Percentiles rank a stretch among this genome's conserved stretches.
phyloP scores from a whole-genome alignment of 495 filamentous ascomycete species.

The Astrothelium subdiscretum region DNA sequence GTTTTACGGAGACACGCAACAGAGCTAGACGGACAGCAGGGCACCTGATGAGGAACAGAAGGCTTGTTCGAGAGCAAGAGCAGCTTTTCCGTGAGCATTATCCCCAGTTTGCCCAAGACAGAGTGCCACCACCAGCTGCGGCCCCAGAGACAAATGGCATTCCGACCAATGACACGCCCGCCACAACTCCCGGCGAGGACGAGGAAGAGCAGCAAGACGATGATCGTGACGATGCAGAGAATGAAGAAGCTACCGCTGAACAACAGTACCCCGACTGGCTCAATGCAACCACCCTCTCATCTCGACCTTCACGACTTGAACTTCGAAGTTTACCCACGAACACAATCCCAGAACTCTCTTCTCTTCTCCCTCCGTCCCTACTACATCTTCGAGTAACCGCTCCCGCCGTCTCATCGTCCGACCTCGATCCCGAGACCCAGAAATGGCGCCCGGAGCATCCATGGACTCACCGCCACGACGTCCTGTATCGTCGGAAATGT shows the following conservation, averaged over 20 bases:
- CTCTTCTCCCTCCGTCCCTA: slow-evolving; percentile 5
- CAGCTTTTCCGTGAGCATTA: slow-evolving; percentile 14
- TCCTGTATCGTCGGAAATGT: slow-evolving; percentile 28
- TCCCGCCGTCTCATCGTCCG: slow-evolving; percentile 7
- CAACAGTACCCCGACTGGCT: background rate
- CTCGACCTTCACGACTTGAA: background rate
- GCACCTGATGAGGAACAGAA: background rate
- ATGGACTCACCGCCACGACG: slow-evolving; percentile 16
- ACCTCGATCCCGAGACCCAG: slow-evolving; percentile 13
- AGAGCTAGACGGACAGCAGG: slow-evolving; percentile 16
- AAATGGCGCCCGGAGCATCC: slow-evolving; percentile 18
- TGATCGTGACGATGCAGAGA: background rate
- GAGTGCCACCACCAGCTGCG: background rate
- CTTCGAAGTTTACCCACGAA: background rate
- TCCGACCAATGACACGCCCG: background rate
- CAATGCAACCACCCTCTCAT: background rate
- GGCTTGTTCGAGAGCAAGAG: slow-evolving; percentile 18
- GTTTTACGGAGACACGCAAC: slow-evolving; percentile 35
- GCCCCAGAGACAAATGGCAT: background rate
- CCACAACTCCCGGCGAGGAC: background rate
- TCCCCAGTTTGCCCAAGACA: slow-evolving; percentile 2
- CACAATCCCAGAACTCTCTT: background rate
- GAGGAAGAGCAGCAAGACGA: background rate
- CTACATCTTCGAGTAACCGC: slow-evolving; percentile 11
- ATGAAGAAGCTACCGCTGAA: background rate